Conservation (phyloP, 2,329 filamentous ascomycete species). For the Paecilomyces sp. region DNA sequence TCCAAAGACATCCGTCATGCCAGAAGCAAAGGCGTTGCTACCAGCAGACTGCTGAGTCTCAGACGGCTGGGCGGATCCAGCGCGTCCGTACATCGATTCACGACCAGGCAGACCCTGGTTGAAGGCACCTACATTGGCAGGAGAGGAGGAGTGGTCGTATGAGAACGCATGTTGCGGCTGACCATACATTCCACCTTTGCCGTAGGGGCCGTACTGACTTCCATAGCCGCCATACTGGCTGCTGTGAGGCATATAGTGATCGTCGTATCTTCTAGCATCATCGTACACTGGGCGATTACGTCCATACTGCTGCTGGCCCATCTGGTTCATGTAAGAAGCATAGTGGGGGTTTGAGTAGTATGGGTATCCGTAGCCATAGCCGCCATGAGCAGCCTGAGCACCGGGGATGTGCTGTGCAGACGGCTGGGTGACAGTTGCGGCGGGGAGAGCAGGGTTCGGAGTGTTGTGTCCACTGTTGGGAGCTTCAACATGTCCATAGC, state of each 20-base stretch:
- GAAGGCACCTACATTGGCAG: conserved; percentile 49
- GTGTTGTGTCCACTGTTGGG: conserved; percentile 87
- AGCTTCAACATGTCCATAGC: conserved; percentile 60
- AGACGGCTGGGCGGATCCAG: conserved; percentile 50
- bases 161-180: conserved; percentile 57
- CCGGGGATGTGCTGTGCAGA: conserved; percentile 47
- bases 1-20: conserved; percentile 54
- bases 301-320: conserved; percentile 39
- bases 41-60: conserved; percentile 48
- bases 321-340: conserved; percentile 53
- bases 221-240: conserved; percentile 50
- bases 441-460: conserved; percentile 66
- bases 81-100: conserved; percentile 54
- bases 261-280: conserved; percentile 43
- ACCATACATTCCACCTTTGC: conserved; percentile 56
- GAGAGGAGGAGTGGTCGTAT: conserved; percentile 59
- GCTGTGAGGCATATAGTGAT: conserved; percentile 39
- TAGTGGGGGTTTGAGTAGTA: conserved; percentile 59
- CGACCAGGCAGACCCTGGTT: conserved; percentile 39
- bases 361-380: conserved; percentile 54
- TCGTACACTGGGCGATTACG: conserved; percentile 44
- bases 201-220: conserved; percentile 46
- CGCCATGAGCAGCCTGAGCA: conserved; percentile 44
- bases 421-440: conserved; percentile 49
- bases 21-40: conserved; percentile 41